Evolutionary conservation across 768 basidiomycete genomes (phyloP).

Genomic region (Naganishia friedmannii): DNA sequence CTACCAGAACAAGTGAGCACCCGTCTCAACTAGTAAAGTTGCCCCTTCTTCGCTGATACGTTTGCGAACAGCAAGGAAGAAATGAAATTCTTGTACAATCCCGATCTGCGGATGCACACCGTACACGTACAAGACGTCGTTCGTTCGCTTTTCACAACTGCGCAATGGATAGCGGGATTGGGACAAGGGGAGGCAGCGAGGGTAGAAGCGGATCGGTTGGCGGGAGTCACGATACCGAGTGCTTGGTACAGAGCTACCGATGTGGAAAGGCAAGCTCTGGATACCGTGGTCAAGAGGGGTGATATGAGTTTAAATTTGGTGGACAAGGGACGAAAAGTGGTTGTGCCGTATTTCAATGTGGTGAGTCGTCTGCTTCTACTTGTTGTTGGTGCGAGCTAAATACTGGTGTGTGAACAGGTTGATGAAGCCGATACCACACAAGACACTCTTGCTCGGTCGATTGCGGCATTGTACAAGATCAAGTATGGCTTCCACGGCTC

Average conservation of each 20-base stretch:
- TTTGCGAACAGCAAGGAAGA: conserved; percentile 41
- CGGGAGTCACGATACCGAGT: conserved; percentile 34
- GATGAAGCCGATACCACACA: conserved; percentile 46
- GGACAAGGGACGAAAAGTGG: conserved; percentile 35
- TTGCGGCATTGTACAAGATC: conserved; percentile 45
- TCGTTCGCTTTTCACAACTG: conserved; percentile 37
- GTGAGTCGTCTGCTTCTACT: conserved; percentile 13
- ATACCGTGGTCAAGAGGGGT: conserved; percentile 32
- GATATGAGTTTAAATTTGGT: conserved; percentile 38
- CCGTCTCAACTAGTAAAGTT: neutral
- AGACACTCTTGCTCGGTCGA: conserved; percentile 43
- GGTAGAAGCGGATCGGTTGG: conserved; percentile 18
- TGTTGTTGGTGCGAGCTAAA: neutral
- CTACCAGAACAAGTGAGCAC: conserved; percentile 43
- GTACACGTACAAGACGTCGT: conserved; percentile 43
- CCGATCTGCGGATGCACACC: conserved; percentile 48
- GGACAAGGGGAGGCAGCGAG: neutral
- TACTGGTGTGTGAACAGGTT: conserved; percentile 22
- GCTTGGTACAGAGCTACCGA: conserved; percentile 27
- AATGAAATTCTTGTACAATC: conserved; percentile 50
- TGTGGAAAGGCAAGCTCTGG: conserved; percentile 32
- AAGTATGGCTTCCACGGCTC: conserved; percentile 48
- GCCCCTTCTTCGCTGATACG: neutral
- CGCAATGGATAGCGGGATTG: conserved; percentile 21
- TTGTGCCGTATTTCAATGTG: conserved; percentile 46